These are phyloP conservation scores for Cyclocybe aegerita DNA, from an alignment of 768 basidiomycete genomes.

Conservation along the genomic window DNA sequence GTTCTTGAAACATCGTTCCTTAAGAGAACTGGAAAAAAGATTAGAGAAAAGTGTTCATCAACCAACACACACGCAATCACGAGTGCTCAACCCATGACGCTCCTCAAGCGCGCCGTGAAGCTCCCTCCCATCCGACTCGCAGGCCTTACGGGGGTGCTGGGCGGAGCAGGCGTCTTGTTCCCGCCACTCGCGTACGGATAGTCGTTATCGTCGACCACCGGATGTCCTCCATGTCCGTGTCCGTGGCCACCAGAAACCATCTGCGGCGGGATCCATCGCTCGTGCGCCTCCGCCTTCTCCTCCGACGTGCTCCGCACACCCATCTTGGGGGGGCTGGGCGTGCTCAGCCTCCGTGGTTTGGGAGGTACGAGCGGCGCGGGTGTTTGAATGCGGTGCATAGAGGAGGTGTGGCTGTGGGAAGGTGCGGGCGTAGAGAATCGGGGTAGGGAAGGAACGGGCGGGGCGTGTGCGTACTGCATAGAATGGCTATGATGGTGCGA, in stretches of 20 bases:
- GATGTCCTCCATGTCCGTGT: not conserved
- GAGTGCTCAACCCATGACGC: no score
- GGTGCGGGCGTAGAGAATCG: conserved; percentile 28
- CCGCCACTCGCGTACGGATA: not conserved
- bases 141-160: no score
- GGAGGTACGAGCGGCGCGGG: conserved; percentile 26
- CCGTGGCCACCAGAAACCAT: conserved; percentile 14
- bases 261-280: conserved; percentile 63
- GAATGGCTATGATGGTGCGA: conserved; percentile 5
- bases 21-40: conserved; percentile 9
- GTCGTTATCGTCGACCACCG: not conserved
- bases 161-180: not conserved
- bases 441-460: conserved; percentile 20
- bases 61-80: no score
- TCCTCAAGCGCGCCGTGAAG: no score
- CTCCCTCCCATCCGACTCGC: no score
- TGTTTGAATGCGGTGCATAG: conserved; percentile 4
- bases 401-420: conserved; percentile 2
- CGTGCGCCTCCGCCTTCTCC: conserved; percentile 60
- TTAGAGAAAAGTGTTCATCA: no score
- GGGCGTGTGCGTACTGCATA: not conserved
- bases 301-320: conserved; percentile 61
- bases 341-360: conserved; percentile 23
- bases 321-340: conserved; percentile 45
- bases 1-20: not conserved